phyloP scores from a whole-genome alignment of 202 grass and related monocot genomes.

The Dendrocalamus latiflorus region DNA sequence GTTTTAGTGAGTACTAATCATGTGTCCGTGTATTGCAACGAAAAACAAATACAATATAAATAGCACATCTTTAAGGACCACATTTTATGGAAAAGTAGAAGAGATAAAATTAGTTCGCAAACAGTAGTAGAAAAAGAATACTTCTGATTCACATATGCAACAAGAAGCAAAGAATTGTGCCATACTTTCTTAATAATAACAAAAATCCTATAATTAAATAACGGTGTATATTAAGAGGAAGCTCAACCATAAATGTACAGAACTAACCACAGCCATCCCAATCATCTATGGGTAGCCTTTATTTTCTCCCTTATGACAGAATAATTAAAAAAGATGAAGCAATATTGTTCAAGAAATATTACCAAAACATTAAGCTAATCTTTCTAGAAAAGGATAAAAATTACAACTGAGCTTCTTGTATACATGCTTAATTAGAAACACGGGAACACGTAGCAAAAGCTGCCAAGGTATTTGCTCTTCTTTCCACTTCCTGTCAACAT shows the following conservation, averaged over 20 bases:
- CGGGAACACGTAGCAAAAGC: constrained; percentile 55
- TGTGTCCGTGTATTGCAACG: too few species aligned
- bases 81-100: too few species aligned
- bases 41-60: too few species aligned
- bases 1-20: too few species aligned
- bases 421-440: constrained; percentile 1
- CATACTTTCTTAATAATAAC: neutral
- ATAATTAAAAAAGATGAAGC: neutral
- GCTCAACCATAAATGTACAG: neutral
- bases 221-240: neutral
- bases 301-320: neutral
- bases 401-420: neutral
- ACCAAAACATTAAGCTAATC: neutral
- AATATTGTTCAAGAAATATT: neutral
- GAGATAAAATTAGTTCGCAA: too few species aligned
- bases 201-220: neutral
- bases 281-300: neutral
- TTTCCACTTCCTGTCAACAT: constrained; percentile 68
- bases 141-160: too few species aligned
- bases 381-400: neutral
- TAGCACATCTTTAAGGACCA: too few species aligned
- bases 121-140: too few species aligned
- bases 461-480: constrained; percentile 66
- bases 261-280: neutral
- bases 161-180: neutral